phyloP scores from a whole-genome alignment of 768 basidiomycete species.

The Fomitopsis serialis region DNA sequence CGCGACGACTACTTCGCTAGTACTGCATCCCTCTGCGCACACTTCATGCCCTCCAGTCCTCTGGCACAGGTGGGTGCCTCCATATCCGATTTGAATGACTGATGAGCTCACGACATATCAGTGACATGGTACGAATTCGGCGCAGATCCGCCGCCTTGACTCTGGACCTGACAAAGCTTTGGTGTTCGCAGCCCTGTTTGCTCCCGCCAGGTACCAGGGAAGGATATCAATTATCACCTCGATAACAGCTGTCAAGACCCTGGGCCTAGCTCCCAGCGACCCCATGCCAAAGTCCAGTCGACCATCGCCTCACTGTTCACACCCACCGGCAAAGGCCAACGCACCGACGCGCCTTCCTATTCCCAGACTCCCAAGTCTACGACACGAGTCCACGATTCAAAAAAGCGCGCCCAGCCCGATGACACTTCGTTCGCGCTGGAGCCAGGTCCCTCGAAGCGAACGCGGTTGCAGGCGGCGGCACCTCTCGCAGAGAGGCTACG shows the following conservation, averaged over 20 bases:
- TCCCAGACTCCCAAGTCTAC: conserved; percentile 3
- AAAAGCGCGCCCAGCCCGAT: conserved; percentile 15
- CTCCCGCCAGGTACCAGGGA: conserved; percentile 15
- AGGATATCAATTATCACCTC: conserved; percentile 22
- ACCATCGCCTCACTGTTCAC: conserved; percentile 19
- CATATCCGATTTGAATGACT: background rate
- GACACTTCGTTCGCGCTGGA: background rate
- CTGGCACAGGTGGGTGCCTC: background rate
- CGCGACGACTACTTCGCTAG: no score
- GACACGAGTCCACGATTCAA: conserved; percentile 1
- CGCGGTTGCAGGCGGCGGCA: conserved; percentile 27
- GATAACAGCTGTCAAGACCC: conserved; percentile 21
- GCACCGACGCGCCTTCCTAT: conserved; percentile 2
- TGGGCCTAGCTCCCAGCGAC: background rate
- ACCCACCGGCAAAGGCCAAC: background rate
- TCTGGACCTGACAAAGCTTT: background rate
- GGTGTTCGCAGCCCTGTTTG: conserved; percentile 18
- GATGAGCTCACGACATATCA: background rate
- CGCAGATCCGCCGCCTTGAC: background rate
- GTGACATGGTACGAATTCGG: background rate
- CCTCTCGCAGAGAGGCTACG: conserved; percentile 74
- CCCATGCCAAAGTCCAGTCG: conserved; percentile 5
- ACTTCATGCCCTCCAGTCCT: background rate
- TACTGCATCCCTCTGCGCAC: no score
- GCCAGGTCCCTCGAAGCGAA: conserved; percentile 11